Conservation (phyloP, 2,329 filamentous ascomycete species). For the Fusarium palustre region DNA sequence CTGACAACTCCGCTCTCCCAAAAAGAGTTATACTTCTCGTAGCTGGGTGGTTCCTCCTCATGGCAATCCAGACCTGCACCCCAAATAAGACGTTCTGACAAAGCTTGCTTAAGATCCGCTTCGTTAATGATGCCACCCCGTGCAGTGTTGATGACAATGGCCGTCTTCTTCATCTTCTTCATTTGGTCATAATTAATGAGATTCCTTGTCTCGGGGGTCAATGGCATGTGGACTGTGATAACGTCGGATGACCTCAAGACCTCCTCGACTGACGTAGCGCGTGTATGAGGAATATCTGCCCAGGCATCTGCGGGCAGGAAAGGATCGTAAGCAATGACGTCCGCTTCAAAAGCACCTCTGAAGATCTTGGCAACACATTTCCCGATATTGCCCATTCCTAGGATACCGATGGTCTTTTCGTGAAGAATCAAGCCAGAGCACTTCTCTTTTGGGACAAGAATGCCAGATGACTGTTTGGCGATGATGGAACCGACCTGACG, state of each 20-base stretch:
- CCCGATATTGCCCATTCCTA: conserved; percentile 57
- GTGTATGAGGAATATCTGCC: conserved; percentile 50
- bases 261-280: conserved; percentile 49
- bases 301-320: conserved; percentile 50
- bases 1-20: conserved; percentile 54
- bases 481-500: conserved; percentile 50
- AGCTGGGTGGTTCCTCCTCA: conserved; percentile 54
- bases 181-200: conserved; percentile 51
- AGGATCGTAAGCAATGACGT: conserved; percentile 54
- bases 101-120: conserved; percentile 47
- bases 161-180: conserved; percentile 52
- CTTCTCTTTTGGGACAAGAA: conserved; percentile 53
- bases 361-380: conserved; percentile 53
- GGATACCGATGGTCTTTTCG: conserved; percentile 52
- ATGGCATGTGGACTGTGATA: conserved; percentile 54
- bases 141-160: conserved; percentile 56
- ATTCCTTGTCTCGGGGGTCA: conserved; percentile 49
- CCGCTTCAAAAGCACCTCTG: conserved; percentile 51
- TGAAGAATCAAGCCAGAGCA: conserved; percentile 55
- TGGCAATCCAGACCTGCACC: conserved; percentile 57
- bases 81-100: conserved; percentile 52
- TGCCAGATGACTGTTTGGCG: conserved; percentile 47
- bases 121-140: conserved; percentile 57
- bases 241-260: conserved; percentile 51
- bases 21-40: conserved; percentile 50